Base-by-base conservation (phyloP, 179 eudicot species). In the Monotropa hypopitys region DNA sequence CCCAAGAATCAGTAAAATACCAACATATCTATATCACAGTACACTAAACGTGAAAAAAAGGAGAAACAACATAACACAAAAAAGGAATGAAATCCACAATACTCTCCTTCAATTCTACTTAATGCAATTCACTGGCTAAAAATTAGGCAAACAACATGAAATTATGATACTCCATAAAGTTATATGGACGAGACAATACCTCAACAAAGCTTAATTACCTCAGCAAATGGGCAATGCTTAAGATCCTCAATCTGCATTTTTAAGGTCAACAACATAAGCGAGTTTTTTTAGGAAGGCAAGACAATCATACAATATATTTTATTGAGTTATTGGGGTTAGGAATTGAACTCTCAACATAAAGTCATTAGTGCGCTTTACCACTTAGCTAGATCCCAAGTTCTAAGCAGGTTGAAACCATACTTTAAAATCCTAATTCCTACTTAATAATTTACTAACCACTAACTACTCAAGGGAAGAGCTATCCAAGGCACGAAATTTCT, bases 1-100 rank as follows among this genome's bases (percentile, higher is more conserved):
- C 97, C 98, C 96, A 94, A 32, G 97, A 81, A 59, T 90, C 97
- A 35, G 93, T 88, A 75, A 90, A 90, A 83, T 92, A 94, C 98
- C 98, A 94, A 76, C 97, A 94, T 73, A 94, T 88, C 98, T 94
- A 78, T 35, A 79, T 46, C 70, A 84, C 65, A 33, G 53, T 67
- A 77, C 57, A 54, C 51, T 50, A 63, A 15, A 40, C n/a, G 33
- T n/a, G 28, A 35, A 40, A 12, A 4, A 9, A 13, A 13, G 7
- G 0, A 54, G 61, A 54, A 13, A 54, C 61, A 54, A n/a, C 23
- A 51, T 18, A 54, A 21, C 61, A 3, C 12, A 21, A 26, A 61
- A 35, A 35, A 35, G 26, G 26, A 7, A 66, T 33, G 70, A 18
- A 66, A 20, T 7, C 4, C 3, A 21, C 59, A 7, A 49, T 20